phyloP scores from a whole-genome alignment of 345 rosid species.

The Acer campestre region DNA sequence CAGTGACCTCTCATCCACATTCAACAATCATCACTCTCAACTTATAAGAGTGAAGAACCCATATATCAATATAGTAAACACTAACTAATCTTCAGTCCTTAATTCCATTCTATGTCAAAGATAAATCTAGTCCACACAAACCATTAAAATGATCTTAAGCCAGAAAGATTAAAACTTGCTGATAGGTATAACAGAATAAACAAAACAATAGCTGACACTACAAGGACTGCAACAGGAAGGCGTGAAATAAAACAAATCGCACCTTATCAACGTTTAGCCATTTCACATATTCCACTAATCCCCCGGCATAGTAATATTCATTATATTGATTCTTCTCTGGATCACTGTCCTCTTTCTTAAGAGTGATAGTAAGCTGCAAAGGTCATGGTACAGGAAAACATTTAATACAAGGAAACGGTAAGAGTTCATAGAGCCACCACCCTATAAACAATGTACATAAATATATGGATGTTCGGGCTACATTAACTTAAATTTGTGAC shows the following conservation, averaged over 20 bases:
- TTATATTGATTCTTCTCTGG: constrained; percentile 59
- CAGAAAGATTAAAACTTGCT: constrained; percentile 8
- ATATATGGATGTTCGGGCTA: not conserved
- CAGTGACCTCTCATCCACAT: not conserved
- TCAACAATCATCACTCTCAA: not conserved
- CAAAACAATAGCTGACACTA: not conserved
- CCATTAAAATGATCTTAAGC: not conserved
- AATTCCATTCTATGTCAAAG: not conserved
- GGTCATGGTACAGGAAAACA: constrained; percentile 14
- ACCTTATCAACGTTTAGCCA: constrained; percentile 96
- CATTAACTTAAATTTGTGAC: not conserved
- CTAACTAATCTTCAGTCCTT: not conserved
- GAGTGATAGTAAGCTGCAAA: constrained; percentile 73
- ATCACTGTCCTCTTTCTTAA: constrained; percentile 60
- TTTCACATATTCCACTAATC: constrained; percentile 85
- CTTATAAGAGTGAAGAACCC: not conserved
- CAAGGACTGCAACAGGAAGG: not conserved
- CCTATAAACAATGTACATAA: not conserved
- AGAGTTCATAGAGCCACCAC: constrained; percentile 8
- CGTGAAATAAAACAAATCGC: constrained; percentile 14
- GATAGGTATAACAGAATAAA: not conserved
- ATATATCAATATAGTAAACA: not conserved
- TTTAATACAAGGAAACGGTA: constrained; percentile 9
- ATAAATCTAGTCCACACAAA: not conserved
- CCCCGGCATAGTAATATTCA: constrained; percentile 84